These are phyloP conservation scores for Hysterangium stoloniferum DNA, from an alignment of 768 basidiomycete genomes.

Conservation along the genomic window DNA sequence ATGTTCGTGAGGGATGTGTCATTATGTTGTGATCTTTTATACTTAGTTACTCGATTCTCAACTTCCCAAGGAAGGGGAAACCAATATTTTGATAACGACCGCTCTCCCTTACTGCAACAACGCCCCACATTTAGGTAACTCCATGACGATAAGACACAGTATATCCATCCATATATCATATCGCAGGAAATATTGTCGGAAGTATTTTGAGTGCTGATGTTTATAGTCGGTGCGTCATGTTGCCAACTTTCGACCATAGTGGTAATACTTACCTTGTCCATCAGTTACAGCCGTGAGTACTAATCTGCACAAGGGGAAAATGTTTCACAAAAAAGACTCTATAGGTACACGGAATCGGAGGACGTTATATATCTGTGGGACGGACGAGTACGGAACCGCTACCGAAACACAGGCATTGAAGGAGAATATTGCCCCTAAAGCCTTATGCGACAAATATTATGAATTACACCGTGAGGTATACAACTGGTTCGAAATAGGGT, in stretches of 20 bases:
- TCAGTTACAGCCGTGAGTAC: slow-evolving; percentile 23
- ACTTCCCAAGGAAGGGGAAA: slow-evolving; percentile 76
- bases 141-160: slow-evolving; percentile 3
- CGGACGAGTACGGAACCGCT: slow-evolving; percentile 99
- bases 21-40: slow-evolving; percentile 15
- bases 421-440: slow-evolving; percentile 69
- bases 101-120: slow-evolving; percentile 97
- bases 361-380: slow-evolving; percentile 93
- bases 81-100: slow-evolving; percentile 87
- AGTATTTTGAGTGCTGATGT: slow-evolving; percentile 97
- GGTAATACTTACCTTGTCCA: slow-evolving; percentile 1
- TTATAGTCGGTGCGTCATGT: slow-evolving; percentile 71
- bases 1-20: too few relatives aligned
- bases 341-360: slow-evolving; percentile 71
- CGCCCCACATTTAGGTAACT: slow-evolving; percentile 85
- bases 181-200: slow-evolving; percentile 79
- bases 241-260: slow-evolving; percentile 3
- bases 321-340: neutral
- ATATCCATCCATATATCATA: neutral
- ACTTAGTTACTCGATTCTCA: slow-evolving; percentile 25
- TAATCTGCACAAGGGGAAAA: too few relatives aligned
- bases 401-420: slow-evolving; percentile 96
- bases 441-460: slow-evolving; percentile 89
- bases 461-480: slow-evolving; percentile 86
- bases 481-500: slow-evolving; percentile 97